Evolutionary conservation across 2,329 filamentous ascomycete species (phyloP).

Genomic region (Paraphaeosphaeria sporulosa): DNA sequence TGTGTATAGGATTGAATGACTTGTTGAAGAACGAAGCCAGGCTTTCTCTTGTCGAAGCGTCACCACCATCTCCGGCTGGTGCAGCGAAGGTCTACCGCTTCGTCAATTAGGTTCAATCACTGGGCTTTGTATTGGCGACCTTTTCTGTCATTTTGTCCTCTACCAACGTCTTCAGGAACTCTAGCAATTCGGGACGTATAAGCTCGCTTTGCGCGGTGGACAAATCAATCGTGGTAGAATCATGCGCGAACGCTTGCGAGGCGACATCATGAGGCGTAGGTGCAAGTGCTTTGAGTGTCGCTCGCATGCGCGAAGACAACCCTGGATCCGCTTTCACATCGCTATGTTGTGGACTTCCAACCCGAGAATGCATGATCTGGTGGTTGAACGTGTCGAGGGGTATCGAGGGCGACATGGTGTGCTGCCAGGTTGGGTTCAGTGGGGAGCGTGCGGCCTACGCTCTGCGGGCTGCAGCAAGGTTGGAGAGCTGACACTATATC

Average conservation of each 20-base stretch:
- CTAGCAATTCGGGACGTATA: constrained; percentile 33
- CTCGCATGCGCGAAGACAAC: constrained; percentile 33
- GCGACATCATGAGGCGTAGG: constrained; percentile 18
- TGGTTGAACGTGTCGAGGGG: constrained; percentile 2
- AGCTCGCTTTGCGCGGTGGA: constrained; percentile 38
- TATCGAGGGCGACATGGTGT: not conserved
- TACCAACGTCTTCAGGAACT: constrained; percentile 39
- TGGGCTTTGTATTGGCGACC: constrained; percentile 15
- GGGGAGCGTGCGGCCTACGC: not conserved
- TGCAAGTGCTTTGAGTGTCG: constrained; percentile 25
- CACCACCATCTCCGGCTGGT: constrained; percentile 27
- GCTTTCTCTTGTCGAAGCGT: constrained; percentile 27
- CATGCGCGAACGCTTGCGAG: constrained; percentile 22
- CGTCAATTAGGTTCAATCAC: not conserved
- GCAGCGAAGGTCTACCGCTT: constrained; percentile 29
- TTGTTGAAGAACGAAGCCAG: constrained; percentile 40
- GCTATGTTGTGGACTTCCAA: constrained; percentile 2
- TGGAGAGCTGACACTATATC: constrained; percentile 9
- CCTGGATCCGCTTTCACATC: constrained; percentile 34
- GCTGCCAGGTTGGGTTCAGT: not conserved
- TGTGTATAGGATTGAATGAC: constrained; percentile 37
- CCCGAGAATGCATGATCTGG: not conserved
- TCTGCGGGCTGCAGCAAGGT: not conserved
- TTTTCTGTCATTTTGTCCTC: constrained; percentile 29
- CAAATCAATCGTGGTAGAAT: constrained; percentile 29